Evolutionary conservation across 768 basidiomycete species (phyloP).

Genomic region (Tulasnella sp.): DNA sequence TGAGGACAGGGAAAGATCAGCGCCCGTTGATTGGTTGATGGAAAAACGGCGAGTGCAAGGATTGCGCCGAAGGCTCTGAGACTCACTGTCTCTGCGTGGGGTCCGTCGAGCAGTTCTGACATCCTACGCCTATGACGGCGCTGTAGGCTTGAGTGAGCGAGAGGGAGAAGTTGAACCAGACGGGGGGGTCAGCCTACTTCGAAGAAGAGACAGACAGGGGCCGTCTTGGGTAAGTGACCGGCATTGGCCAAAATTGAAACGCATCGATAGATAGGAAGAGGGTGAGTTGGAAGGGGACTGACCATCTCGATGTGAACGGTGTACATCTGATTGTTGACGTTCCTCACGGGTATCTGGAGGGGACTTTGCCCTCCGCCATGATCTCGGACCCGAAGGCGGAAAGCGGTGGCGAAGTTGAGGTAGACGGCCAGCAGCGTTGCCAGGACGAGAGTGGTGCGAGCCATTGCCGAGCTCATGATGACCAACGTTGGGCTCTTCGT

Average conservation of each 20-base stretch:
- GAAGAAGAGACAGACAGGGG: neutral
- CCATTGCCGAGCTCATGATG: neutral
- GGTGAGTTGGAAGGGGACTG: neutral
- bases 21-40: neutral
- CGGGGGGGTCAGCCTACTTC: neutral
- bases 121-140: neutral
- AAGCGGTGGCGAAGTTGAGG: neutral
- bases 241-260: neutral
- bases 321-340: neutral
- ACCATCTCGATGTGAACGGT: constrained; percentile 15
- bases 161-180: neutral
- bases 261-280: neutral
- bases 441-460: neutral
- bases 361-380: neutral
- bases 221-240: neutral
- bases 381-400: neutral
- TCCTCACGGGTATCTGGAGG: neutral
- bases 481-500: neutral
- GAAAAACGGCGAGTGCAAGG: neutral
- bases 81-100: neutral
- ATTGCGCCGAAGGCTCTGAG: neutral
- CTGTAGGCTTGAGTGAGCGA: neutral
- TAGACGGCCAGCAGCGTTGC: neutral
- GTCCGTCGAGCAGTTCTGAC: neutral
- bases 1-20: neutral